Evolutionary conservation across 2,329 filamentous ascomycete species (phyloP).

Genomic region (Ilyonectria mors-panacis): DNA sequence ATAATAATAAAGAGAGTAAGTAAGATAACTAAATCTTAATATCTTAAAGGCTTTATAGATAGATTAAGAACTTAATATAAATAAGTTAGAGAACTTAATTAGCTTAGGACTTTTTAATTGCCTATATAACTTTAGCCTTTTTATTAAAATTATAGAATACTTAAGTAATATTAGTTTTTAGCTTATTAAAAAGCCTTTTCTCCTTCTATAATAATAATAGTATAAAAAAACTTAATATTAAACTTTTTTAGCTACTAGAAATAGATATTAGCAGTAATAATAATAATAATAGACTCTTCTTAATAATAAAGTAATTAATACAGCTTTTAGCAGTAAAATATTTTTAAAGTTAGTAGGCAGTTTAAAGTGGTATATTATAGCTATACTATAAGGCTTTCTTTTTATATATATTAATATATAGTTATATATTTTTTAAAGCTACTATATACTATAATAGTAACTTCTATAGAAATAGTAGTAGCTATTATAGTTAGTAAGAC

Average conservation of each 20-base stretch:
- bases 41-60: neutral
- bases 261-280: neutral
- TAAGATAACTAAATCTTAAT: neutral
- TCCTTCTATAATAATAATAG: neutral
- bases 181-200: neutral
- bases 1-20: neutral
- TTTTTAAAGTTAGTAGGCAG: neutral
- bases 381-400: slow-evolving; percentile 5
- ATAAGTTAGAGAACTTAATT: slow-evolving; percentile 11
- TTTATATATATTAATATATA: slow-evolving; percentile 9
- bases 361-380: neutral
- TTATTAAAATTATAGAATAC: slow-evolving; percentile 9
- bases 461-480: too few species aligned
- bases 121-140: neutral
- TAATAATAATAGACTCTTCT: neutral
- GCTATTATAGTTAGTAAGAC: too few species aligned
- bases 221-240: neutral
- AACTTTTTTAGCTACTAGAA: too few species aligned
- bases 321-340: slow-evolving; percentile 9
- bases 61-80: neutral
- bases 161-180: neutral
- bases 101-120: neutral
- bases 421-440: neutral
- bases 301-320: slow-evolving; percentile 18
- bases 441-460: too few species aligned